Evolutionary conservation across 495 filamentous ascomycete species (phyloP), one percentile per base, ranked within the genome.

Genomic region (Hapsidospora chrysogenum): DNA sequence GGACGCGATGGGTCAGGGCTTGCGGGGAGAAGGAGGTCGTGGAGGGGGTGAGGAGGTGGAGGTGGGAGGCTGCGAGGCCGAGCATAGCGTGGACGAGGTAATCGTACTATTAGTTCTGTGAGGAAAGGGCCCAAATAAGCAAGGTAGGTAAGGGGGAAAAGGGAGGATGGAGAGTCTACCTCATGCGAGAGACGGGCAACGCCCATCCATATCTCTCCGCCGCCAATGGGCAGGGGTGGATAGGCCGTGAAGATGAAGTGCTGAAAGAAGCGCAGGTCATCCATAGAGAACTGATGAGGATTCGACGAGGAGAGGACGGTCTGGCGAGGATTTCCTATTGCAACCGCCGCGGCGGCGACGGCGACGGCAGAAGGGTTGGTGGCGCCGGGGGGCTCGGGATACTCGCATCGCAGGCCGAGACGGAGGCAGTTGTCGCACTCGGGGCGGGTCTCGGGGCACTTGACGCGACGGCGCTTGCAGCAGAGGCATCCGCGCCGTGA

Each of bases 391-490:
- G 14, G 33, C 37, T 39, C 30, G 3, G 67, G 64, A 39, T 72
- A 74, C 36, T 61, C 52, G 54, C 70, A 72, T 14, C 39, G 28
- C 26, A 74, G 40, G 2, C 59, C 62, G 17, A 64, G 54, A 33
- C 61, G 57, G n/a, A 44, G 44, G 50, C 70, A 74, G 52, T 70
- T 58, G 34, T 51, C 39, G 47, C 70, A 72, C 19, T 56, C 46
- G 17, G 70, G 68, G 3, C 46, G 51, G 14, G 51, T 61, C 43
- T 72, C 68, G 33, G 62, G 61, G 47, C 68, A 72, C 45, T 64
- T 75, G 40, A 75, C 68, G 43, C 57, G 64, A n/a, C 68, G 48
- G 2, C 50, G 45, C 42, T 75, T 75, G 57, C 70, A 75, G 47
- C 59, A 63, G 39, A 58, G 57, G 44, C 70, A 74, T 2, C 70